phyloP scores from a whole-genome alignment of 305 asterid species.

The Nicotiana rustica region DNA sequence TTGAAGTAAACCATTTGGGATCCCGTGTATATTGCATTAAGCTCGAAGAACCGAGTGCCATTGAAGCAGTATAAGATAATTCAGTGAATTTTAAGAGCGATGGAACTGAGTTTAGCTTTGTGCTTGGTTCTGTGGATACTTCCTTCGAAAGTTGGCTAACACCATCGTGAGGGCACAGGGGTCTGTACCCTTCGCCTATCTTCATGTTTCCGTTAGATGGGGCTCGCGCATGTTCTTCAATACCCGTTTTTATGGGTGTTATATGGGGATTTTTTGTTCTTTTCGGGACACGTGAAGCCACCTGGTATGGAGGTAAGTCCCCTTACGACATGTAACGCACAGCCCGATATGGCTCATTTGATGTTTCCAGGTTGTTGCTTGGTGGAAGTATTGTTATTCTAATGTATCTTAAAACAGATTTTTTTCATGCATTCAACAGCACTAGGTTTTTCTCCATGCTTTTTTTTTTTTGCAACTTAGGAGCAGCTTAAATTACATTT shows the following conservation, averaged over 20 bases:
- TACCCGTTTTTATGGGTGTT: background rate
- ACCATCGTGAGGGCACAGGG: background rate
- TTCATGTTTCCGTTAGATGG: constrained; percentile 12
- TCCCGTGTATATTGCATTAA: constrained; percentile 83
- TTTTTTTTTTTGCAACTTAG: background rate
- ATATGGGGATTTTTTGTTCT: background rate
- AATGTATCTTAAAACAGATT: background rate
- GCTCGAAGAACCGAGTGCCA: constrained; percentile 38
- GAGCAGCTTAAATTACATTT: constrained; percentile 17
- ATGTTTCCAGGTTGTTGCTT: background rate
- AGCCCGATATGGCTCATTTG: background rate
- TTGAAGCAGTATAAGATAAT: constrained; percentile 24
- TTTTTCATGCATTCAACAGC: background rate
- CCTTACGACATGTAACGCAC: background rate
- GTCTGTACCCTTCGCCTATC: background rate
- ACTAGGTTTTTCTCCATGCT: background rate
- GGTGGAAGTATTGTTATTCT: background rate
- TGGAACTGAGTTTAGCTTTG: background rate
- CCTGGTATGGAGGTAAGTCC: background rate
- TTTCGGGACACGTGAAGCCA: background rate
- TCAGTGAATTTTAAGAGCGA: constrained; percentile 13
- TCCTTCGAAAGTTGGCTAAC: background rate
- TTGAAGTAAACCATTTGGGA: constrained; percentile 79
- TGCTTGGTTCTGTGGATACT: too few species aligned
- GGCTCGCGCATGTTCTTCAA: background rate